A percentile compares a stretch with the other conserved stretches of the same genome.
These are phyloP conservation scores for Allium fistulosum DNA, from an alignment of 106 monocot species.

Conservation along the genomic window DNA sequence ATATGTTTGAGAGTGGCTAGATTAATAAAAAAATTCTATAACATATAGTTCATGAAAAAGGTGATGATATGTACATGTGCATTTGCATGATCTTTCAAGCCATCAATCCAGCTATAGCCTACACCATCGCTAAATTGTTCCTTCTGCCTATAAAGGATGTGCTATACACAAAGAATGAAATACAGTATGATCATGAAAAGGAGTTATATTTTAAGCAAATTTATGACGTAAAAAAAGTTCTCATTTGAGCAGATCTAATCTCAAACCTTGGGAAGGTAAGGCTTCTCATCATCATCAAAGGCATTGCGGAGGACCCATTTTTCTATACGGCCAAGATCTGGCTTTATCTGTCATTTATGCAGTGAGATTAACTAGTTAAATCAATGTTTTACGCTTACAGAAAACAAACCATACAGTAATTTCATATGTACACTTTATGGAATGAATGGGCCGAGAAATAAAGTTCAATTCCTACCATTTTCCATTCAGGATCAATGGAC, in stretches of 20 bases:
- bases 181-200: conserved; percentile 6
- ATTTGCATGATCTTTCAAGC: conserved; percentile 89
- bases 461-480: conserved; percentile 35
- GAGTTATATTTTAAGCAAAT: neutral
- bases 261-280: conserved; percentile 86
- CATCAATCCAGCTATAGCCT: conserved; percentile 99
- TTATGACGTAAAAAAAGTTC: neutral
- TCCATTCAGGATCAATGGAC: conserved; percentile 69
- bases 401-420: no score
- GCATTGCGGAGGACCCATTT: conserved; percentile 97
- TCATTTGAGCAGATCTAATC: neutral
- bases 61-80: conserved; percentile 49
- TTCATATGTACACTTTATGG: neutral
- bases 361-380: no score
- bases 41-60: neutral
- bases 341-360: conserved; percentile 47
- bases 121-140: conserved; percentile 99
- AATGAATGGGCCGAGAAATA: neutral
- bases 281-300: conserved; percentile 86
- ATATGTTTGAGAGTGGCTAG: no score
- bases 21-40: no score
- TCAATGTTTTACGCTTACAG: no score
- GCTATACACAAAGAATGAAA: conserved; percentile 33
- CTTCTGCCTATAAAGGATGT: conserved; percentile 98
- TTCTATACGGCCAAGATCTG: conserved; percentile 79